Evolutionary conservation across 2,329 filamentous ascomycete genomes (phyloP), one percentile per base, ranked within the genome.

Genomic region (Colletotrichum sp.): DNA sequence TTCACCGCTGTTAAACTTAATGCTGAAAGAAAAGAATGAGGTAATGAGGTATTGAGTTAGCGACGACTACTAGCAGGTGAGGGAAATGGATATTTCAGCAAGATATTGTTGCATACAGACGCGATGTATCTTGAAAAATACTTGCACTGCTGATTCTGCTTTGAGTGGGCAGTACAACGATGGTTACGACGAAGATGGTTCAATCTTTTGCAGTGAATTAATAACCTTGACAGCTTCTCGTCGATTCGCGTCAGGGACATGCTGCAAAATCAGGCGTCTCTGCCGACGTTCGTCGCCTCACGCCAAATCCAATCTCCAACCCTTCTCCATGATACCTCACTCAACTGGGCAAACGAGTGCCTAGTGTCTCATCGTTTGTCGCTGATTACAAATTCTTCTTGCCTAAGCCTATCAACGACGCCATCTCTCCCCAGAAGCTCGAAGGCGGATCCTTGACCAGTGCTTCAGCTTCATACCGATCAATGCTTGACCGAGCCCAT

Each of bases 401-500:
- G 52, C 52, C 52, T 5, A 57, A 57, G 52, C 52, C 52, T 57
- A 57, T 57, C 21, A 57, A 57, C 9, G 16, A 44, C 16, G 30
- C 60, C 80, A 92, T 86, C 79, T 92, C 90, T 24, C 80, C 83
- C 90, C 90, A 92, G 84, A 92, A 92, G 7, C 89, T 86, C 21
- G 87, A 81, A 1, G 89, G 87, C 10, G 86, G 85, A 21, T 59
- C 34, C 13, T 32, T 10, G 13, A 71, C 39, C 16, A 68, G 59
- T 44, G 39, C 39, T 44, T n/a, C 39, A 44, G 72, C 86, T 81
- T 92, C 90, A 77, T 92, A 92, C 1, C 86, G 87, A 76, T 93
- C 92, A 72, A 93, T 90, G 30, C 86, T 79, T 28, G 90, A 90
- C 9, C 88, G 85, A 79, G 93, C 88, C 91, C 91, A 91, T 44